These are phyloP conservation scores for Colletotrichum kahawae DNA, from an alignment of 2,329 filamentous ascomycete species.

Conservation along the genomic window DNA sequence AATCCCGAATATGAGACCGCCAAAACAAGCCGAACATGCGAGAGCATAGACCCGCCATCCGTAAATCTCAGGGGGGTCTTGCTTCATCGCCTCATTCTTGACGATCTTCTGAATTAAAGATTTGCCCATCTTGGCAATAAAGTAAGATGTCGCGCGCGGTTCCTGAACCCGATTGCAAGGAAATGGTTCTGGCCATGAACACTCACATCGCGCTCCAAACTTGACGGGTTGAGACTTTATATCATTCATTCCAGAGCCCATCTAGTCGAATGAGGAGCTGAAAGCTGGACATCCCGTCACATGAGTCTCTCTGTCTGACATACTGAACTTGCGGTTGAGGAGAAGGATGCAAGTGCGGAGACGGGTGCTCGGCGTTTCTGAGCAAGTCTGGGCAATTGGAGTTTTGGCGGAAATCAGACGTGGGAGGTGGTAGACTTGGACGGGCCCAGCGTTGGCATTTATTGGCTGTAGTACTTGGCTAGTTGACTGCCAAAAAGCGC, in stretches of 20 bases:
- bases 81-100: conserved; percentile 21
- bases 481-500: background rate
- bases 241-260: background rate
- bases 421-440: background rate
- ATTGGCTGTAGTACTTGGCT: conserved; percentile 15
- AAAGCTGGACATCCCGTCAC: background rate
- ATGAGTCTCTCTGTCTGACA: background rate
- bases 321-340: background rate
- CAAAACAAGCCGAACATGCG: conserved; percentile 19
- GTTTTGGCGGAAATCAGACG: background rate
- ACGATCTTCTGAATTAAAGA: conserved; percentile 16
- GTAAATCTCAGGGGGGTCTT: conserved; percentile 22
- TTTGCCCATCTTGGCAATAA: background rate
- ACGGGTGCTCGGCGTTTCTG: background rate
- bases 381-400: background rate
- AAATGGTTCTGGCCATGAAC: background rate
- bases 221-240: background rate
- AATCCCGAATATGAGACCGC: conserved; percentile 26
- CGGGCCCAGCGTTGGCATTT: conserved; percentile 16
- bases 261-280: background rate
- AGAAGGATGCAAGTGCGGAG: background rate
- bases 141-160: background rate
- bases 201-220: background rate
- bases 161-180: background rate
- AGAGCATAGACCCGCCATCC: conserved; percentile 20